Evolutionary conservation across 257 asterid genomes (phyloP), one percentile per base, ranked within the genome.

Genomic region (Gentiana macrophylla): DNA sequence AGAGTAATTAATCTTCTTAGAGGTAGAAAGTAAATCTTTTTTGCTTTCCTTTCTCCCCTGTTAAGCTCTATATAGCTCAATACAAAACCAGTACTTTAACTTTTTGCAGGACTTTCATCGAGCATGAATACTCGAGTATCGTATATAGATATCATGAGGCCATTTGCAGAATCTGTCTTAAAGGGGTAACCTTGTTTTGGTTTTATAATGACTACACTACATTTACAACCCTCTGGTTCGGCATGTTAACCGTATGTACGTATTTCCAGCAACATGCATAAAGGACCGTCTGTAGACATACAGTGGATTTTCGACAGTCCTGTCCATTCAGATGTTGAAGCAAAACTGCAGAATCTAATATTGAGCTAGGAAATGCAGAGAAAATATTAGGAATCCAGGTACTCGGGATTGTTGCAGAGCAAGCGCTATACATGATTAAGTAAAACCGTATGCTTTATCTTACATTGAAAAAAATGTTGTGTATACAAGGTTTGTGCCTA

Each of bases 341-440:
- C 71, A 66, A 91, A 82, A 79, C 82, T 91, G 70, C 75, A 94
- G 76, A 72, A 74, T 77, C 95, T 91, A 71, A 70, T 91, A 59
- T 78, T 71, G 91, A 84, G 70, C 89, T 91, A 34, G 95, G 96
- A 49, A 77, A 78, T 76, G 81, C 89, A 65, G 84, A 83, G 63
- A 91, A 86, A 81, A 77, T 91, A 68, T 96, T 91, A 56, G 98
- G 98, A 67, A 80, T 91, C 76, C 98, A 91, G 98, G 98, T 91
- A 62, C 35, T 34, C 52, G 46, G 9, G 46, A 41, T 41, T 7
- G 9, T 41, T 41, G 46, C 9, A 10, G 46, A 41, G 46, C 46
- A 3, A 41, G 8, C 46, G 1, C 9, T 24, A 24, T 24, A 24
- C 24, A 24, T 24, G 24, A 24, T 24, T 24, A 24, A 24, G 24